A percentile compares a stretch with the other conserved stretches of the same genome.
phyloP scores from a whole-genome alignment of 2,329 filamentous ascomycete species.

The Sodiomyces alkalinus region DNA sequence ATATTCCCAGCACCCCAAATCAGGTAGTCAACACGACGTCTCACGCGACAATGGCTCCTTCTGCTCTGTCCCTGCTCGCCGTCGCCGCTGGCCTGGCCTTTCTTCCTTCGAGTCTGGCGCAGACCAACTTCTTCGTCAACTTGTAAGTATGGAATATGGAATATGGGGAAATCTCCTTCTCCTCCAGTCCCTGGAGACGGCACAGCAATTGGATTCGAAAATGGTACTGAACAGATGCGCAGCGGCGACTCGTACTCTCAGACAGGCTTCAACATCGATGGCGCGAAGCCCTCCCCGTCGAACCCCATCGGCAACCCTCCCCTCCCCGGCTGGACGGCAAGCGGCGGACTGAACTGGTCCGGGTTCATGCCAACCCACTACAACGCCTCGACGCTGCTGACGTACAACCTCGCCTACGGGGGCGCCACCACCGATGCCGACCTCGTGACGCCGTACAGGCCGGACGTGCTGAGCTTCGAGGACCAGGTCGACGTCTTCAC shows the following conservation, averaged over 20 bases:
- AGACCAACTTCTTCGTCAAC: too few relatives aligned
- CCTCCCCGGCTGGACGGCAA: constrained; percentile 31
- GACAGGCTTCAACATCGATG: constrained; percentile 37
- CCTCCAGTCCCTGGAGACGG: too few relatives aligned
- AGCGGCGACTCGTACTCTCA: constrained; percentile 46
- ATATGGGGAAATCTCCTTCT: too few relatives aligned
- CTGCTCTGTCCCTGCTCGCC: too few relatives aligned
- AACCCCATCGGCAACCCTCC: constrained; percentile 47
- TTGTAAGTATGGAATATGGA: too few relatives aligned
- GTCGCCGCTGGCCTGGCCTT: too few relatives aligned
- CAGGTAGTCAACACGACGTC: too few relatives aligned
- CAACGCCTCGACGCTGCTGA: constrained; percentile 24
- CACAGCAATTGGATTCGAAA: too few relatives aligned
- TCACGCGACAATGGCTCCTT: too few relatives aligned
- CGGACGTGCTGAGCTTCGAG: constrained; percentile 32
- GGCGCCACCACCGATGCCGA: constrained; percentile 33
- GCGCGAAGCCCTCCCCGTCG: constrained; percentile 30
- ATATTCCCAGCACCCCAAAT: too few relatives aligned
- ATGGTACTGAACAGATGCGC: too few relatives aligned
- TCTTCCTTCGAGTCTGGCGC: too few relatives aligned
- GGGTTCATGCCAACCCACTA: constrained; percentile 26
- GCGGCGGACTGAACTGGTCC: constrained; percentile 32
- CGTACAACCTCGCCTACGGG: constrained; percentile 35
- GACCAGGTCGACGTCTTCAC: constrained; percentile 33
- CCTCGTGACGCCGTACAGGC: constrained; percentile 30